Percentiles rank a stretch among this genome's conserved stretches.
Conservation (phyloP, 768 basidiomycete genomes). For the Lactarius psammicola region DNA sequence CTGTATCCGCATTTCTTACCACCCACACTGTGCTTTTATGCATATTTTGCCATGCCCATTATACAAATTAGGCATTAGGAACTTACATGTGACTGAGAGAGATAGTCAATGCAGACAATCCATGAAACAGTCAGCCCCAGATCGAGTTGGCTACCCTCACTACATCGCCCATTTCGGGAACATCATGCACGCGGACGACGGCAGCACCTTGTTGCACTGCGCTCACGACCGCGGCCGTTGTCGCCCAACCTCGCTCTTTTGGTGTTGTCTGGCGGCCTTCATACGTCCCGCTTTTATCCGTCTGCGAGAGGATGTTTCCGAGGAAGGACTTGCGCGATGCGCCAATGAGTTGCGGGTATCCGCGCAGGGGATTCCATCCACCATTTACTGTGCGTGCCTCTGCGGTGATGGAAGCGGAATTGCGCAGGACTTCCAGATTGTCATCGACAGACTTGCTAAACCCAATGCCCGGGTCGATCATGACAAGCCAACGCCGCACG, state of each 20-base stretch:
- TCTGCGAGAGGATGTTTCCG: slow-evolving; percentile 56
- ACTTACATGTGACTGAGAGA: neutral
- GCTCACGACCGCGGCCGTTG: slow-evolving; percentile 71
- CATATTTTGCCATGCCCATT: slow-evolving; percentile 21
- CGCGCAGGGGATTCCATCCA: slow-evolving; percentile 49
- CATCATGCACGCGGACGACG: slow-evolving; percentile 82
- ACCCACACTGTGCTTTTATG: slow-evolving; percentile 18
- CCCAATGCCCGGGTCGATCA: slow-evolving; percentile 90
- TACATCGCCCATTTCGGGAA: slow-evolving; percentile 69
- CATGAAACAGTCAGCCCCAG: slow-evolving; percentile 10
- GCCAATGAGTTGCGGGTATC: slow-evolving; percentile 72
- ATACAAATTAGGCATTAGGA: slow-evolving; percentile 19
- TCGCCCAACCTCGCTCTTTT: slow-evolving; percentile 72
- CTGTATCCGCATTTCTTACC: slow-evolving; percentile 20
- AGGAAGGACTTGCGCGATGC: slow-evolving; percentile 84
- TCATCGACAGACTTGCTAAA: slow-evolving; percentile 85
- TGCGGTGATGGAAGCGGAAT: slow-evolving; percentile 47
- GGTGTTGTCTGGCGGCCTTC: slow-evolving; percentile 56
- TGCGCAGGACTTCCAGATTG: slow-evolving; percentile 66
- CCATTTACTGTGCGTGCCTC: slow-evolving; percentile 32
- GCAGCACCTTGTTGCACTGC: slow-evolving; percentile 70
- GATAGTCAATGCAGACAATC: neutral
- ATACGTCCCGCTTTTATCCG: slow-evolving; percentile 40
- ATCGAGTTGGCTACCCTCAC: slow-evolving; percentile 58
- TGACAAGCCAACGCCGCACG: slow-evolving; percentile 81